These are phyloP conservation scores for Colletotrichum euphorbiae DNA, from an alignment of 2,329 filamentous ascomycete species.

Conservation along the genomic window DNA sequence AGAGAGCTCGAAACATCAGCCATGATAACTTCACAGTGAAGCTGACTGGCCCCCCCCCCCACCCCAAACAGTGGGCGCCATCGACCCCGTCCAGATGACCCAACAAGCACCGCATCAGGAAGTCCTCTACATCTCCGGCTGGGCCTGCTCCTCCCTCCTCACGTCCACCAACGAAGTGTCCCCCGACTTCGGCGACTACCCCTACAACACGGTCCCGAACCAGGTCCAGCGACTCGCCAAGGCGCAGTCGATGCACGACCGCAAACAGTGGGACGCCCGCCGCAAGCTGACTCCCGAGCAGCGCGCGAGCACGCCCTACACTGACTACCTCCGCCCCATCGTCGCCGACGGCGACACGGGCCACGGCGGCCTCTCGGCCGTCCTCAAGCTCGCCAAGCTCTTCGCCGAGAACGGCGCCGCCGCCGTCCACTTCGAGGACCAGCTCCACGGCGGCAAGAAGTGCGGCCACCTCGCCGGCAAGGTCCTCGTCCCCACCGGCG, in stretches of 20 bases:
- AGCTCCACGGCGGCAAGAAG: constrained; percentile 98
- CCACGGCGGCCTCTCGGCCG: constrained; percentile 91
- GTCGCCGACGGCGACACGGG: constrained; percentile 97
- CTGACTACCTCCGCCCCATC: constrained; percentile 94
- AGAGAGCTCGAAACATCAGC: constrained; percentile 45
- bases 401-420: constrained; percentile 98
- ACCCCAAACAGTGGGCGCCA: constrained; percentile 80
- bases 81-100: constrained; percentile 99
- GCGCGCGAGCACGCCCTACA: constrained; percentile 81
- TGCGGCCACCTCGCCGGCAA: constrained; percentile 97
- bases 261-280: constrained; percentile 91
- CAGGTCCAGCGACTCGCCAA: constrained; percentile 97
- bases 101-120: constrained; percentile 97
- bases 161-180: constrained; percentile 98
- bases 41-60: constrained; percentile 3
- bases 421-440: constrained; percentile 97
- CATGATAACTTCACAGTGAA: not conserved
- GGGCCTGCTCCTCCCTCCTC: constrained; percentile 94
- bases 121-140: constrained; percentile 94
- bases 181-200: constrained; percentile 97
- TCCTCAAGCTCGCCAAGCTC: constrained; percentile 95
- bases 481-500: constrained; percentile 90
- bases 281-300: constrained; percentile 81
- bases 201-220: constrained; percentile 98
- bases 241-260: constrained; percentile 95